These are phyloP conservation scores for Botrytis porri DNA, from an alignment of 2,329 filamentous ascomycete genomes.

Conservation along the genomic window DNA sequence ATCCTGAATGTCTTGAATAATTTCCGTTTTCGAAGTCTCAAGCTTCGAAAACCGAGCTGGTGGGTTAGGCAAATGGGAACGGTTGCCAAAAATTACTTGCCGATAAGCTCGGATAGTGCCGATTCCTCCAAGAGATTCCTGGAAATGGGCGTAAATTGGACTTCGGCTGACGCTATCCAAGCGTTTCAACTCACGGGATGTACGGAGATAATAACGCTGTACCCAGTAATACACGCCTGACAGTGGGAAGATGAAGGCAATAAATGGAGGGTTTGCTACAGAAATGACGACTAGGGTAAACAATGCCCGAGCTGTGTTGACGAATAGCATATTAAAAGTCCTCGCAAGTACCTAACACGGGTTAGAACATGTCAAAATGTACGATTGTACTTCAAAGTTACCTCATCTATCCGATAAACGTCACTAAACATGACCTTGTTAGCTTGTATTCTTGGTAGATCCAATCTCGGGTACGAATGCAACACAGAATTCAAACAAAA, in stretches of 20 bases:
- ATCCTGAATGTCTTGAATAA: conserved; percentile 2
- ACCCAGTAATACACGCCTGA: conserved; percentile 82
- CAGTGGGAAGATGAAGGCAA: conserved; percentile 77
- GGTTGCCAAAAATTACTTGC: conserved; percentile 1
- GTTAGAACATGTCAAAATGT: conserved; percentile 49
- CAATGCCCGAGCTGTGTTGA: conserved; percentile 67
- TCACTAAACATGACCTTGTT: conserved; percentile 41
- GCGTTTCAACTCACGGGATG: conserved; percentile 92
- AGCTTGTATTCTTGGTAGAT: conserved; percentile 3
- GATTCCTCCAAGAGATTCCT: conserved; percentile 91
- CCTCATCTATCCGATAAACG: conserved; percentile 47
- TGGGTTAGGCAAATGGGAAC: not conserved
- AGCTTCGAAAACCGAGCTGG: not conserved
- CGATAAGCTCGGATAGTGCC: conserved; percentile 93
- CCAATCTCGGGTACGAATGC: conserved; percentile 10
- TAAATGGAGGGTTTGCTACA: conserved; percentile 74
- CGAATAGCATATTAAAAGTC: conserved; percentile 95
- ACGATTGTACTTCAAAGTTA: conserved; percentile 21
- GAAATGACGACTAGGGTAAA: conserved; percentile 90
- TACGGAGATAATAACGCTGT: conserved; percentile 94
- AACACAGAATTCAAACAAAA: not conserved
- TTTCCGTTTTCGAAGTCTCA: conserved; percentile 1
- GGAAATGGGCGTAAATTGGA: conserved; percentile 97
- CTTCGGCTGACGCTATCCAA: conserved; percentile 93
- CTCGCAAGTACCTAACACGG: conserved; percentile 91